phyloP scores from a whole-genome alignment of 2,329 filamentous ascomycete species.

The Stemphylium beticola region DNA sequence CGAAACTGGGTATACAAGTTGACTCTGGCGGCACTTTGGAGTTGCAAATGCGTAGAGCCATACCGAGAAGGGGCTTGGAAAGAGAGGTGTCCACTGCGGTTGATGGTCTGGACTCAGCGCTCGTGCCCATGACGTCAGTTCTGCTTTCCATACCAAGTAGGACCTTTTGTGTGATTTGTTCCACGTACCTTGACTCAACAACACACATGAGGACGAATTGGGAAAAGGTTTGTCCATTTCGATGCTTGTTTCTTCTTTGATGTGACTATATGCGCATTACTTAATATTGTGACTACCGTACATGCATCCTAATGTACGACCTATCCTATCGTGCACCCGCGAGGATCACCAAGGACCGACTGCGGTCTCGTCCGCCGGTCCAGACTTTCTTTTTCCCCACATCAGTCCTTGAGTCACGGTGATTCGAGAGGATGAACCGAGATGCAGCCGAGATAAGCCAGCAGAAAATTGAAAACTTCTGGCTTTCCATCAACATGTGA shows the following conservation, averaged over 20 bases:
- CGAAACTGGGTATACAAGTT: background rate
- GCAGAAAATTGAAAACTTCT: background rate
- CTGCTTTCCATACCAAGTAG: background rate
- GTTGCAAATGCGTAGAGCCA: background rate
- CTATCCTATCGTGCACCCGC: background rate
- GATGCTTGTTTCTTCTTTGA: background rate
- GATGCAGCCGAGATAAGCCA: constrained; percentile 2
- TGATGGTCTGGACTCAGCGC: background rate
- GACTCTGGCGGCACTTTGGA: background rate
- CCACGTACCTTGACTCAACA: background rate
- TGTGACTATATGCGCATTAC: background rate
- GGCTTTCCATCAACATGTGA: background rate
- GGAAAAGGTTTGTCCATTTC: background rate
- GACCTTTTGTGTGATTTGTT: background rate
- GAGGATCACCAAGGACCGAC: background rate
- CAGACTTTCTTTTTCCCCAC: background rate
- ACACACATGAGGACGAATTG: background rate
- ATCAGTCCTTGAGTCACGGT: background rate
- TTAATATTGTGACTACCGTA: background rate
- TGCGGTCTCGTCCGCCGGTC: background rate
- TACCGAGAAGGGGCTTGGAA: background rate
- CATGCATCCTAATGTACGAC: background rate
- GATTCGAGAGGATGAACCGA: background rate
- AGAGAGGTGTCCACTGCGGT: background rate
- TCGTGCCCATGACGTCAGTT: background rate